These are phyloP conservation scores for Friedmanniomyces simplex DNA, from an alignment of 495 filamentous ascomycete species.

Conservation along the genomic window DNA sequence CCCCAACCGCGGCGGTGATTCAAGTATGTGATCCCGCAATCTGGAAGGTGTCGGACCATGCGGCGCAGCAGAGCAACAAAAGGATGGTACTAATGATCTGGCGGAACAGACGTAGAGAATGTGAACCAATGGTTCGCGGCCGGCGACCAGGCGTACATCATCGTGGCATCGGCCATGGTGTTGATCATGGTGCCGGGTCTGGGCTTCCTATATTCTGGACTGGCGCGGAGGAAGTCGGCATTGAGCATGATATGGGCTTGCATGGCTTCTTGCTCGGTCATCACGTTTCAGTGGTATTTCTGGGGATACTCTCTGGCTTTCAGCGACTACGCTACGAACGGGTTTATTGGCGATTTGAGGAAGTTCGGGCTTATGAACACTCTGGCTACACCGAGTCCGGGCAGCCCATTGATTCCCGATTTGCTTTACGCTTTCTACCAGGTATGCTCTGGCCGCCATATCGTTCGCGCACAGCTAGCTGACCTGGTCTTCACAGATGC, in stretches of 20 bases:
- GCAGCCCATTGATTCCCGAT: slow-evolving; percentile 51
- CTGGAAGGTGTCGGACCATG: background rate
- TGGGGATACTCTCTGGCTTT: slow-evolving; percentile 67
- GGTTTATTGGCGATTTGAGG: slow-evolving; percentile 55
- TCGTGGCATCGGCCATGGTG: slow-evolving; percentile 88
- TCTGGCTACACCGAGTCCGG: slow-evolving; percentile 51
- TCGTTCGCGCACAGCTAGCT: background rate
- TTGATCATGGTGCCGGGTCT: slow-evolving; percentile 77
- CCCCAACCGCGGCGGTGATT: slow-evolving; percentile 61
- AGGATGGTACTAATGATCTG: background rate
- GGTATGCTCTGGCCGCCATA: slow-evolving; percentile 32
- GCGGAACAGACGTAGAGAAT: slow-evolving; percentile 51
- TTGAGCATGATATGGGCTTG: slow-evolving; percentile 63
- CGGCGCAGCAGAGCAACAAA: slow-evolving; percentile 3
- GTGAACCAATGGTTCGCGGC: slow-evolving; percentile 78
- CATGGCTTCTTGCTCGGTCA: slow-evolving; percentile 53
- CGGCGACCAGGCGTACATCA: slow-evolving; percentile 78
- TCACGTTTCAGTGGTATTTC: slow-evolving; percentile 68
- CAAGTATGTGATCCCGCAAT: slow-evolving; percentile 48
- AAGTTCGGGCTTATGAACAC: slow-evolving; percentile 59
- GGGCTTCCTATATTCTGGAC: slow-evolving; percentile 58
- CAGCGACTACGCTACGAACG: slow-evolving; percentile 51
- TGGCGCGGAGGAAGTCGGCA: slow-evolving; percentile 54
- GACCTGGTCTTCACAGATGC: slow-evolving; percentile 51
- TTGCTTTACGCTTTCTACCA: slow-evolving; percentile 60